Evolutionary conservation across 2,329 filamentous ascomycete genomes (phyloP), one percentile per base, ranked within the genome.

Genomic region (Calonectria honghensis): DNA sequence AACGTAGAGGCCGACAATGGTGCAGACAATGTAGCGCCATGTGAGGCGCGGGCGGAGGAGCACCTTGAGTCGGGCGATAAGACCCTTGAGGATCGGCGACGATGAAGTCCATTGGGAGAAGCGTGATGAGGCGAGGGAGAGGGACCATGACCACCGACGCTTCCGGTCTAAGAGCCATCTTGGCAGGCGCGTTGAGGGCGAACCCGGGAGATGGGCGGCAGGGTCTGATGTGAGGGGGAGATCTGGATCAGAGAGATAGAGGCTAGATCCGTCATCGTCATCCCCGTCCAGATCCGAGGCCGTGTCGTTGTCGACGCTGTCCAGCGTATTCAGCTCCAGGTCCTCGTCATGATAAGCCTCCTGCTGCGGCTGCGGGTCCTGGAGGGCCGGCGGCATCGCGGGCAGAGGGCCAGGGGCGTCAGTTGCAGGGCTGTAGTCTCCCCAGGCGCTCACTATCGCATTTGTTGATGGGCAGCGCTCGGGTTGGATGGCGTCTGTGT

Each of bases 1-100:
- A 5, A 85, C 73, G 69, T 89, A 88, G 7, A 82, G 51, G 2
- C 76, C 74, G 41, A 83, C 73, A 3, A 82, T 51, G 0, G 80
- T 76, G 27, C 79, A 83, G 18, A 82, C 64, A 27, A 85, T 39
- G 65, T 86, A 87, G 70, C 83, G 83, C 79, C 79, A 81, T 6
- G 81, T 82, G 4, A 85, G 72, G 6, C 85, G 79, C 3, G 85
- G 85, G 2, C 81, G 82, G 6, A 85, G 32, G 6, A 76, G 48
- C 1, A 31, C 37, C 66, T 41, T 75, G 10, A 81, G 50, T 2
- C 73, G 70, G 29, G 73, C 66, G 3, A 64, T 50, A 27, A 77
- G 39, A 24, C 72, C 72, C 6, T 73, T 69, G 20, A 75, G 37
- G 3, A 75, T 50, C 45, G 78, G 66, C 11, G 78, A 68, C 4